Base-by-base conservation (phyloP, 2,329 filamentous ascomycete genomes). In the Sporothrix globosa region DNA sequence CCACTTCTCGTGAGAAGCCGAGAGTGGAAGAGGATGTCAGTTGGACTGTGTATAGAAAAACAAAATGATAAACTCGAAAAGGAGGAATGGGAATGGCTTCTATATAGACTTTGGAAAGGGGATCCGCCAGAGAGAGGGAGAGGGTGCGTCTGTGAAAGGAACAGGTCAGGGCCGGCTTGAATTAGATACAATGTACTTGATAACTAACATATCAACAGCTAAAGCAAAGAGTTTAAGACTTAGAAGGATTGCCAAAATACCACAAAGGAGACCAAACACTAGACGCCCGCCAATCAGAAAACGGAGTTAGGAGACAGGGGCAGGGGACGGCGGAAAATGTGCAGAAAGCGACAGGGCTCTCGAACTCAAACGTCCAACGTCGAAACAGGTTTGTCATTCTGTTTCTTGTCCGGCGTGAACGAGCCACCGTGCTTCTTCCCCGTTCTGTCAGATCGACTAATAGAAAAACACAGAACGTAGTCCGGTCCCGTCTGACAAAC, bases 401-500 rank as follows among this genome's bases (percentile, higher is more conserved):
- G 3, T 46, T 30, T 21, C 7, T 10, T 9, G 56, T 17, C n/a
- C n/a, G 58, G 21, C 30, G 56, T 60, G n/a, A 2, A 19, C 53
- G 17, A 60, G 34, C 44, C 56, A 61, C n/a, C 44, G 6, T 44
- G 56, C 24, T 61, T 44, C 56, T 41, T 7, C 56, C 44, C 56
- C 56, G 56, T 44, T 44, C 39, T 61, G 39, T 21, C 34, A 11
- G 30, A 27, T 30, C 41, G 13, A 17, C 41, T 13, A 44, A 44
- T 44, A 30, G 21, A 5, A n/a, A 34, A 30, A 7, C 27, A 48
- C 10, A 65, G 34, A 50, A n/a, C 34, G 7, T n/a, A n/a, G 11
- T 44, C 39, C 24, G 39, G 14, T 24, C 53, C 39, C 19, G 67
- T 68, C 67, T 68, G 67, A 68, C 52, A 60, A 68, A 58, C 48